These are phyloP conservation scores for Euphorbia peplus DNA, from an alignment of 345 rosid species.

Conservation along the genomic window DNA sequence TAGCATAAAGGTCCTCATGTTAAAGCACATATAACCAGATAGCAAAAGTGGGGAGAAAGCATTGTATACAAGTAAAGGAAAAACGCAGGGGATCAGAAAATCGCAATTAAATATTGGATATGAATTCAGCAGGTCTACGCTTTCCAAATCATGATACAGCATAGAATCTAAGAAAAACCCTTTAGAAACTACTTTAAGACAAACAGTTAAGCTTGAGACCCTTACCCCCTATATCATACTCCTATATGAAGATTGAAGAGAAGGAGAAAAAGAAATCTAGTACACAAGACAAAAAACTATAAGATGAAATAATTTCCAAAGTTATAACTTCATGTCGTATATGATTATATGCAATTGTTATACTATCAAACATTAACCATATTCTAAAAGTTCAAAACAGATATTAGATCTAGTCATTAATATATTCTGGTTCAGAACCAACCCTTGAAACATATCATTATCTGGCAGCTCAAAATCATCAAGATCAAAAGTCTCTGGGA, in stretches of 20 bases:
- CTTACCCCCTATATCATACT: not conserved
- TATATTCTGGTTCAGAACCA: slow-evolving; percentile 31
- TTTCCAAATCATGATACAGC: not conserved
- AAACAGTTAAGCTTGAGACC: not conserved
- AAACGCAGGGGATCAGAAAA: not conserved
- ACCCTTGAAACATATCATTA: slow-evolving; percentile 91
- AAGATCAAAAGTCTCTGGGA: slow-evolving; percentile 99
- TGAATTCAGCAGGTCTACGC: not conserved
- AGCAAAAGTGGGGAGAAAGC: not conserved
- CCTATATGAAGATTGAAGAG: not conserved
- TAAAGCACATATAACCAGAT: not conserved
- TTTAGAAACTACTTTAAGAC: not conserved
- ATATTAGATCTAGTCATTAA: not conserved
- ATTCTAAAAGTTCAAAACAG: not conserved
- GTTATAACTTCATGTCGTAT: not conserved
- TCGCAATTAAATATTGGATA: not conserved
- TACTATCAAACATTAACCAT: not conserved
- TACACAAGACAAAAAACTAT: not conserved
- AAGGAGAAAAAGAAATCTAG: not conserved
- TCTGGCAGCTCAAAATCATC: slow-evolving; percentile 99
- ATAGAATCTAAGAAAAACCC: not conserved
- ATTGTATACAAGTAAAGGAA: not conserved
- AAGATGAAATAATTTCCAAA: not conserved
- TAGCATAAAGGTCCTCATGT: not conserved
- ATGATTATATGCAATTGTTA: not conserved